Percentiles rank a stretch among this genome's conserved stretches.
phyloP scores from a whole-genome alignment of 441 rosid species.

The Populus hybrid region DNA sequence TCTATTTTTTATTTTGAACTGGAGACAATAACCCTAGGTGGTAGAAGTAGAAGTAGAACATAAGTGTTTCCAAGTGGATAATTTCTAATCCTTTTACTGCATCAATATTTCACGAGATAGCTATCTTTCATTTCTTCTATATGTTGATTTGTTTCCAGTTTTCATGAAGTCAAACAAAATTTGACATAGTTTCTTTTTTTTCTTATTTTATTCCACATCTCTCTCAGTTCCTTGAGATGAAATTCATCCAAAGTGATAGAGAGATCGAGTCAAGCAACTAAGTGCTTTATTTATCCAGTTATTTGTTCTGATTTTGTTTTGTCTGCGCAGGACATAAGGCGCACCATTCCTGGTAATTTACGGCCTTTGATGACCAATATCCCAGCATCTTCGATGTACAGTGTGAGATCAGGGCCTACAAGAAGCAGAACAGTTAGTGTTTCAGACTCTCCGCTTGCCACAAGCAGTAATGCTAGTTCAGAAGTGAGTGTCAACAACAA shows the following conservation, averaged over 20 bases:
- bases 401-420: conserved; percentile 85
- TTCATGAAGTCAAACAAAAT: neutral
- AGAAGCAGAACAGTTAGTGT: conserved; percentile 69
- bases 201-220: neutral
- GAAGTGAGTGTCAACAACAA: conserved; percentile 84
- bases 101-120: neutral
- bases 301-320: conserved; percentile 18
- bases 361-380: conserved; percentile 92
- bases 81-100: neutral
- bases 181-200: neutral
- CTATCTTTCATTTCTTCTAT: neutral
- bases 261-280: neutral
- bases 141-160: neutral
- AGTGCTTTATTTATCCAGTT: neutral
- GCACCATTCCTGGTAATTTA: conserved; percentile 81
- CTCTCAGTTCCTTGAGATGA: neutral
- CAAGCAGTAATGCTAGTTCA: conserved; percentile 97
- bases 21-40: neutral
- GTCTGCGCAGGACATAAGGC: conserved; percentile 76
- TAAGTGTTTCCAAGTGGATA: neutral
- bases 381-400: conserved; percentile 97
- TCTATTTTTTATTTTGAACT: neutral
- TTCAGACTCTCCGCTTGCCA: conserved; percentile 22
- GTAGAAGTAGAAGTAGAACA: neutral
- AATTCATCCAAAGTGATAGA: neutral